Evolutionary conservation across 345 rosid genomes (phyloP), one percentile per base, ranked within the genome.

Genomic region (Acer yangbiense): DNA sequence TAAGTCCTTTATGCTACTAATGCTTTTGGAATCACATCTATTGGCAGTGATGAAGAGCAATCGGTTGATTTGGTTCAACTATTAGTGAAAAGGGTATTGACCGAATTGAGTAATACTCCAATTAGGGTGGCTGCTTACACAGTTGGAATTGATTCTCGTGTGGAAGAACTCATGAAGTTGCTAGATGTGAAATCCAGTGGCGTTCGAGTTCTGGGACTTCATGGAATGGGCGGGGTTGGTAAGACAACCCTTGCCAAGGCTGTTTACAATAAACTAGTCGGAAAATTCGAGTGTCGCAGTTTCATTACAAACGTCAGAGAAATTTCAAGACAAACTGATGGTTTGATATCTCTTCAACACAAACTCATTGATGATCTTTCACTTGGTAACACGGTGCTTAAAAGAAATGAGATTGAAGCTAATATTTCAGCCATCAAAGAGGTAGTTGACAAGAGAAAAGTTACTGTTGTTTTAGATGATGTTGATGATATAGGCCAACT

Each of bases 391-490:
- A 23, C 25, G 25, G 25, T 23, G 25, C 25, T 23, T 23, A 23
- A 0, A 23, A 23, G 25, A 23, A 23, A 23, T 23, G 25, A 23
- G 25, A 23, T 23, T 23, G 25, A 23, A 23, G 25, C 25, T 23
- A 23, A 23, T 23, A 23, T 23, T 23, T 23, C 25, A 23, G 25
- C 25, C 25, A 23, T 23, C 25, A 23, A 23, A 23, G 25, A 23
- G 25, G 25, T 23, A 23, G 25, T 23, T 23, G 25, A 23, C 25
- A 23, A 23, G 16, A 78, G 72, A 65, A 81, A 67, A 57, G 85
- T 88, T 72, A 71, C 89, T 29, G 76, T 82, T 20, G 90, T 92
- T 68, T 81, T 92, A 7, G 95, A 94, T 69, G 93, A 94, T 78
- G 89, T 92, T 55, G 86, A 86, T 64, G 41, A 85, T 9, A 4